Conservation (phyloP, 441 rosid genomes). For the Daphne laureola region DNA sequence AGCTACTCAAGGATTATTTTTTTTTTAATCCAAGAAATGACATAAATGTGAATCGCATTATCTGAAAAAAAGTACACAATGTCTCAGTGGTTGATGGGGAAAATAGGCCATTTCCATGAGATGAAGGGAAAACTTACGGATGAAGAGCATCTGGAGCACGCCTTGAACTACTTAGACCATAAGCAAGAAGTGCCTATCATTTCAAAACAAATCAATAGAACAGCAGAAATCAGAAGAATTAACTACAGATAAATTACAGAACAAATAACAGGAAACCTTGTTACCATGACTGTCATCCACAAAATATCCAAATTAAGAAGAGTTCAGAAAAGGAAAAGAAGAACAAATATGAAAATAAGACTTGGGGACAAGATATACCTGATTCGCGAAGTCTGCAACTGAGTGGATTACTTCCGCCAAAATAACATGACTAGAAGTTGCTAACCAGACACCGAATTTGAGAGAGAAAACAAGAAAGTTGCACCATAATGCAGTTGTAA, state of each 20-base stretch:
- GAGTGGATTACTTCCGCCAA: constrained; percentile 96
- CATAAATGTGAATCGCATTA: too few relatives aligned
- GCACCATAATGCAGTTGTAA: constrained; percentile 93
- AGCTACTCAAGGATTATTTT: too few relatives aligned
- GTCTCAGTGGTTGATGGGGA: too few relatives aligned
- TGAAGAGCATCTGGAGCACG: constrained; percentile 99
- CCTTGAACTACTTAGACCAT: constrained; percentile 95
- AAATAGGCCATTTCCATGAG: too few relatives aligned
- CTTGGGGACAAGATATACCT: constrained; percentile 31
- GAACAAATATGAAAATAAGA: constrained; percentile 2
- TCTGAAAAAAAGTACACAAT: too few relatives aligned
- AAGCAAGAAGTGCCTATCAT: constrained; percentile 91
- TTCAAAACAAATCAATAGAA: constrained; percentile 35
- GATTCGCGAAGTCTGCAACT: constrained; percentile 92
- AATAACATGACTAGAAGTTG: constrained; percentile 93
- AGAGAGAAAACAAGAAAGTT: constrained; percentile 95
- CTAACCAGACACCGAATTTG: constrained; percentile 86
- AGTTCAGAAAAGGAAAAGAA: neutral
- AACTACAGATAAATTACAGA: constrained; percentile 8
- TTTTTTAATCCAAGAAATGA: too few relatives aligned
- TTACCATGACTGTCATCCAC: neutral
- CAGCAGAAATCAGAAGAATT: constrained; percentile 16
- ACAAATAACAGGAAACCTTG: neutral
- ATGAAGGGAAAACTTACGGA: constrained; percentile 54
- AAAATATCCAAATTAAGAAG: neutral